A percentile compares a stretch with the other conserved stretches of the same genome.
These are phyloP conservation scores for Pyrrhoderma lamaoense DNA, from an alignment of 1,284 basidiomycete species.

Conservation along the genomic window DNA sequence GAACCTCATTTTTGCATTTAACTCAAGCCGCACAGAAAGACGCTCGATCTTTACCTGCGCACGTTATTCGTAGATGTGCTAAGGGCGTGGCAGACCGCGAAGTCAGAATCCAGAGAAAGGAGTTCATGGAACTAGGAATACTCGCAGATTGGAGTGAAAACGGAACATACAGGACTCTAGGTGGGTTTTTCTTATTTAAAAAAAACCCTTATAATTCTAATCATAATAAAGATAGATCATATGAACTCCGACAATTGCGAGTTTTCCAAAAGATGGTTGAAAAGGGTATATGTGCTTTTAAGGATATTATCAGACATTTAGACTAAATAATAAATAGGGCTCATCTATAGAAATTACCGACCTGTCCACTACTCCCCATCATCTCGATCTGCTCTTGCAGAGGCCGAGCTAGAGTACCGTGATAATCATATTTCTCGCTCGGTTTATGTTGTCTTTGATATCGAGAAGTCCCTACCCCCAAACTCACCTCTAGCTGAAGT, in stretches of 20 bases:
- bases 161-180: slow-evolving; percentile 84
- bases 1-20: neutral
- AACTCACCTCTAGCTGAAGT: neutral
- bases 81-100: slow-evolving; percentile 69
- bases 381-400: slow-evolving; percentile 88
- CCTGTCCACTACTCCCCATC: slow-evolving; percentile 97
- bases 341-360: slow-evolving; percentile 82
- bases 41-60: slow-evolving; percentile 46
- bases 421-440: slow-evolving; percentile 86
- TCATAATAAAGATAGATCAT: slow-evolving; percentile 60
- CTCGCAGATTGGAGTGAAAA: slow-evolving; percentile 87
- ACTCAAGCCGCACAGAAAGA: slow-evolving; percentile 34
- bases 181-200: slow-evolving; percentile 34
- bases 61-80: slow-evolving; percentile 68
- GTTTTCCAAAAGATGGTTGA: slow-evolving; percentile 89
- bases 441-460: slow-evolving; percentile 77
- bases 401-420: slow-evolving; percentile 90
- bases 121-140: slow-evolving; percentile 81
- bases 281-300: slow-evolving; percentile 43
- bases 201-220: slow-evolving; percentile 4
- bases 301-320: neutral
- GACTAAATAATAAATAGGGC: slow-evolving; percentile 34
- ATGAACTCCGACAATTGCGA: slow-evolving; percentile 84
- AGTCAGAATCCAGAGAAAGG: slow-evolving; percentile 69
- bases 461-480: slow-evolving; percentile 29